Evolutionary conservation across 495 filamentous ascomycete genomes (phyloP).

Genomic region (Lophiostoma macrostomum): DNA sequence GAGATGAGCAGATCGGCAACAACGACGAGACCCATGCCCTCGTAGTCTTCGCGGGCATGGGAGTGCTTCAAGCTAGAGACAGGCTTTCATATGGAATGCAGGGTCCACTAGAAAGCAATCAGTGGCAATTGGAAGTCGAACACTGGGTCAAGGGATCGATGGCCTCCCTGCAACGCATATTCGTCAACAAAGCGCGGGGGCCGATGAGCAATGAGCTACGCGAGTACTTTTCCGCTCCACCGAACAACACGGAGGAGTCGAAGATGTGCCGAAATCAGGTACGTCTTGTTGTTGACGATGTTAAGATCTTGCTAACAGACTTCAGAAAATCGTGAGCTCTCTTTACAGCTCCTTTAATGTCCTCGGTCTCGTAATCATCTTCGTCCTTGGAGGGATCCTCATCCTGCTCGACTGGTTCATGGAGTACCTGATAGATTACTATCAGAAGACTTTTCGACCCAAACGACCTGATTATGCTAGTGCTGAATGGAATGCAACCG

Average conservation of each 20-base stretch:
- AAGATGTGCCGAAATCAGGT: constrained; percentile 18
- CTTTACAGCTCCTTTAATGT: constrained; percentile 19
- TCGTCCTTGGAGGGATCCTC: constrained; percentile 14
- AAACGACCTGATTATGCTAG: constrained; percentile 5
- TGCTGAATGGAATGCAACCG: constrained; percentile 12
- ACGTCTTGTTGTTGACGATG: no score
- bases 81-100: constrained; percentile 5
- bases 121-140: constrained; percentile 23
- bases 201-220: neutral
- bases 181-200: constrained; percentile 3
- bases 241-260: constrained; percentile 1
- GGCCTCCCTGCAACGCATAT: constrained; percentile 6
- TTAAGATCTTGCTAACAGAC: no score
- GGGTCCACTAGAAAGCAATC: constrained; percentile 10
- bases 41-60: constrained; percentile 6
- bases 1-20: neutral
- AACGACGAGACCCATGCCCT: neutral
- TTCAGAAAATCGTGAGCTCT: constrained; percentile 22
- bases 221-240: neutral
- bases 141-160: constrained; percentile 11
- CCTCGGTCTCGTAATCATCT: constrained; percentile 14
- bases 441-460: neutral
- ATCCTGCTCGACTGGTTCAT: constrained; percentile 8
- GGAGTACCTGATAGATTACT: neutral
- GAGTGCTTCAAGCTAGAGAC: constrained; percentile 1